Conservation (phyloP, 495 filamentous ascomycete genomes). For the Tuber calosporum region DNA sequence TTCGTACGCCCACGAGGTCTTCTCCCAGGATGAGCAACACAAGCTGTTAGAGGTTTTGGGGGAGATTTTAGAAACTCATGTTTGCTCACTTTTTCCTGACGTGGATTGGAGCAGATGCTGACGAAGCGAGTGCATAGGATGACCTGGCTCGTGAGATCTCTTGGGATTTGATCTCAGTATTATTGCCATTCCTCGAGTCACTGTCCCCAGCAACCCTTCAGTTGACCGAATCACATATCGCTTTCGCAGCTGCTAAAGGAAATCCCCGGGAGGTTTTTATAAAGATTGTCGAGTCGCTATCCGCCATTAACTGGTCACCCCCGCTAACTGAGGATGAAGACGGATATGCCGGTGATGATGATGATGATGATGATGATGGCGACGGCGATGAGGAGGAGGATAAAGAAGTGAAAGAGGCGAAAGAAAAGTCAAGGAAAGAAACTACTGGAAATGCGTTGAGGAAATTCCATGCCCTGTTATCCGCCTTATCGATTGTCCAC, state of each 20-base stretch:
- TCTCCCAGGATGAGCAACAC: conserved; percentile 36
- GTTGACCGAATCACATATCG: conserved; percentile 31
- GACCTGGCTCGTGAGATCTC: conserved; percentile 83
- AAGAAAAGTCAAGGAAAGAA: conserved; percentile 39
- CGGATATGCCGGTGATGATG: conserved; percentile 42
- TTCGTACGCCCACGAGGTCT: conserved; percentile 37
- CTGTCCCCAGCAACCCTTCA: conserved; percentile 48
- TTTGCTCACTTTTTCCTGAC: conserved; percentile 4
- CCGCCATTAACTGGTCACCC: conserved; percentile 52
- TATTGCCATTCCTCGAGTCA: conserved; percentile 69
- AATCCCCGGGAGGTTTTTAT: conserved; percentile 92
- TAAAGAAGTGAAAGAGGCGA: conserved; percentile 25
- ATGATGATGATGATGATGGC: conserved; percentile 24
- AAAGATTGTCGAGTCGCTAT: conserved; percentile 67
- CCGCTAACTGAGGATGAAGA: conserved; percentile 46
- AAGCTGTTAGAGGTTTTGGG: conserved; percentile 33
- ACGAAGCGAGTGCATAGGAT: conserved; percentile 22
- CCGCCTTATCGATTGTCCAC: conserved; percentile 79
- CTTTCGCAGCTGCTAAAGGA: conserved; percentile 61
- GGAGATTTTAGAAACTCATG: conserved; percentile 34
- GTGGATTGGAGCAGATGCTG: conserved; percentile 5
- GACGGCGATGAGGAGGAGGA: conserved; percentile 34
- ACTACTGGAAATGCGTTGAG: conserved; percentile 29
- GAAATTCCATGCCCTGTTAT: conserved; percentile 69
- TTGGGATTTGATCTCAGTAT: conserved; percentile 86